A percentile compares a stretch with the other conserved stretches of the same genome.
Evolutionary conservation across 2,329 filamentous ascomycete species (phyloP).

Genomic region (Penicillium sp.): DNA sequence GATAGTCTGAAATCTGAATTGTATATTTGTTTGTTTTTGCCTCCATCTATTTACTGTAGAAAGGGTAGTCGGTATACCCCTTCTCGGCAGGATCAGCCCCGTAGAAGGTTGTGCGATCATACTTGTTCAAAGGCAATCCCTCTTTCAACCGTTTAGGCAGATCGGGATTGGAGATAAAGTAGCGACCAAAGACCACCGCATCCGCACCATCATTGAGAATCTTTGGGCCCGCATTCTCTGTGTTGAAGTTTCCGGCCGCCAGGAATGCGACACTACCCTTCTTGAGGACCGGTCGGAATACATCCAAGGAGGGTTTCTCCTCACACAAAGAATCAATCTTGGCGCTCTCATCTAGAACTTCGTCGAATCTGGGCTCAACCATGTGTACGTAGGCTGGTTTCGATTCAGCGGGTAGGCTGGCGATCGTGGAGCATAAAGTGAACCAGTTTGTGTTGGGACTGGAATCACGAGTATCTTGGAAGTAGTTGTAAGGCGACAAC

Average conservation of each 20-base stretch:
- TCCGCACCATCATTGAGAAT: slow-evolving; percentile 21
- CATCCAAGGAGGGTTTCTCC: slow-evolving; percentile 35
- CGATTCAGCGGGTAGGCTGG: slow-evolving; percentile 32
- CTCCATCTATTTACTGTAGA: slow-evolving; percentile 22
- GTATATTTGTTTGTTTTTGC: background rate
- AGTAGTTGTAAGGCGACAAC: slow-evolving; percentile 60
- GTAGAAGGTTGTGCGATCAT: slow-evolving; percentile 47
- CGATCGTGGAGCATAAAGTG: slow-evolving; percentile 46
- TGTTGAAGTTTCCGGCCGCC: slow-evolving; percentile 30
- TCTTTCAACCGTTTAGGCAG: slow-evolving; percentile 40
- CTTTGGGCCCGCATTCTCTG: slow-evolving; percentile 21
- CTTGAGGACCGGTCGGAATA: slow-evolving; percentile 45
- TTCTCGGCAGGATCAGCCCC: slow-evolving; percentile 28
- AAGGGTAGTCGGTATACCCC: slow-evolving; percentile 43
- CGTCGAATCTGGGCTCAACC: slow-evolving; percentile 52
- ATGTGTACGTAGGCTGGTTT: slow-evolving; percentile 50
- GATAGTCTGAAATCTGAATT: background rate
- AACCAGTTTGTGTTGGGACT: slow-evolving; percentile 49
- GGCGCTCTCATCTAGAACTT: slow-evolving; percentile 46
- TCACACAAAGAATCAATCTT: slow-evolving; percentile 42
- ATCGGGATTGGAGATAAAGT: slow-evolving; percentile 48
- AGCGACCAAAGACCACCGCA: slow-evolving; percentile 39
- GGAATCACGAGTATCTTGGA: slow-evolving; percentile 55
- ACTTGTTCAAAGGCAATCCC: slow-evolving; percentile 36
- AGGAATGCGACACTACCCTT: slow-evolving; percentile 41